Percentiles rank a stretch among this genome's conserved stretches.
These are phyloP conservation scores for Diplodia intermedia DNA, from an alignment of 2,329 filamentous ascomycete species.

Conservation along the genomic window DNA sequence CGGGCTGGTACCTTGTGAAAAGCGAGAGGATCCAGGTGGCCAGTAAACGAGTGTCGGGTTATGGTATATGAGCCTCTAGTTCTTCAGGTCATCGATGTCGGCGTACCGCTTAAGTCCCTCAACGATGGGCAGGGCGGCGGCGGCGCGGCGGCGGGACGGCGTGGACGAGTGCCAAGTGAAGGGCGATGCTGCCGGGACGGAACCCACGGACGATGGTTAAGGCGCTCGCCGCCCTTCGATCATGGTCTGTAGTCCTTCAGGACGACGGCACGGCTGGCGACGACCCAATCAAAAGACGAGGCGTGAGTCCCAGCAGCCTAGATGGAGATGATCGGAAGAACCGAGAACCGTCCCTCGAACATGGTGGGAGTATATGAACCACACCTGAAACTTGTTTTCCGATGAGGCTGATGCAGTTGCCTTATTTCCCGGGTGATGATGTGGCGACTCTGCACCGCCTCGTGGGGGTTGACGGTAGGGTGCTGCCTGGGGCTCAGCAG, in stretches of 20 bases:
- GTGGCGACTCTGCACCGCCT: slow-evolving; percentile 20
- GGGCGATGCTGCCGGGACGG: not conserved
- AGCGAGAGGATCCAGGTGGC: not conserved
- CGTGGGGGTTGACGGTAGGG: not conserved
- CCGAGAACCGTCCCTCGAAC: not conserved
- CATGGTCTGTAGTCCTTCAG: slow-evolving; percentile 5
- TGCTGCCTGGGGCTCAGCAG: slow-evolving; percentile 15
- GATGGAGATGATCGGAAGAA: not conserved
- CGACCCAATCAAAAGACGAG: not conserved
- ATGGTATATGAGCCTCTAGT: not conserved
- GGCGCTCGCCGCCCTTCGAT: slow-evolving; percentile 1
- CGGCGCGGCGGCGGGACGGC: slow-evolving; percentile 5
- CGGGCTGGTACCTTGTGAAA: not conserved
- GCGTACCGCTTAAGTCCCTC: not conserved
- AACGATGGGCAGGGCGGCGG: not conserved
- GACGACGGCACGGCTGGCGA: not conserved
- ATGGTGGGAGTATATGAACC: slow-evolving; percentile 1
- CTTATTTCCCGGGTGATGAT: not conserved
- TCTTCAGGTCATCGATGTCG: not conserved
- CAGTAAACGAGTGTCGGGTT: not conserved
- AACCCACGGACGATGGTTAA: not conserved
- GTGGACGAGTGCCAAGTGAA: not conserved
- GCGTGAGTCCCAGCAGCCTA: not conserved
- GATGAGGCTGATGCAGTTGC: not conserved
- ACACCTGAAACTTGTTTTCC: slow-evolving; percentile 8